Evolutionary conservation across 2,329 filamentous ascomycete species (phyloP).

Genomic region (Aspergillus sp.): DNA sequence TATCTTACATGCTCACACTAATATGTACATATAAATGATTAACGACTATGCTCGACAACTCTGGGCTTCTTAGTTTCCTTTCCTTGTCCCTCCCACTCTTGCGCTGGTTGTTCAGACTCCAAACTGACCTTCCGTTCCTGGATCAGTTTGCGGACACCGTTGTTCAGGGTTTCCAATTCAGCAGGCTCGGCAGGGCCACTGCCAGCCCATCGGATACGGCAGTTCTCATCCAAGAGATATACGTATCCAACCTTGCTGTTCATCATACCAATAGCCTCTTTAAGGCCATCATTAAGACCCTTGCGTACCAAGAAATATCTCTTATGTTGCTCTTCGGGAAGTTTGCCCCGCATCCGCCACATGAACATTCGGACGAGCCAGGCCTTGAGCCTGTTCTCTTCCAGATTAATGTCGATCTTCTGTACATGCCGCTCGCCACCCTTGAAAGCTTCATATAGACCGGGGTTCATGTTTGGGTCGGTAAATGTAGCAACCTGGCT

Average conservation of each 20-base stretch:
- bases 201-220: constrained; percentile 91
- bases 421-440: constrained; percentile 60
- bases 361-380: constrained; percentile 58
- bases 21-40: constrained; percentile 14
- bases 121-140: constrained; percentile 36
- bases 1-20: constrained; percentile 17
- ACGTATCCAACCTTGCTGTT: constrained; percentile 94
- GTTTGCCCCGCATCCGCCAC: constrained; percentile 49
- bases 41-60: constrained; percentile 15
- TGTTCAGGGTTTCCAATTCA: constrained; percentile 45
- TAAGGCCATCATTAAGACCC: constrained; percentile 56
- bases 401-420: constrained; percentile 81
- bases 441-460: constrained; percentile 63
- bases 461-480: constrained; percentile 65
- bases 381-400: constrained; percentile 71
- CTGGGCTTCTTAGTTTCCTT: constrained; percentile 16
- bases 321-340: constrained; percentile 52
- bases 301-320: constrained; percentile 61
- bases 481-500: constrained; percentile 74
- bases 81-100: constrained; percentile 18
- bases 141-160: constrained; percentile 42
- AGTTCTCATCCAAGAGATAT: constrained; percentile 83
- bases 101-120: constrained; percentile 22
- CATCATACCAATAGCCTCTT: constrained; percentile 65
- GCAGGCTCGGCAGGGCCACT: constrained; percentile 54